Evolutionary conservation across 2,329 filamentous ascomycete genomes (phyloP), one percentile per base, ranked within the genome.

Genomic region (Botrytis sinoallii): DNA sequence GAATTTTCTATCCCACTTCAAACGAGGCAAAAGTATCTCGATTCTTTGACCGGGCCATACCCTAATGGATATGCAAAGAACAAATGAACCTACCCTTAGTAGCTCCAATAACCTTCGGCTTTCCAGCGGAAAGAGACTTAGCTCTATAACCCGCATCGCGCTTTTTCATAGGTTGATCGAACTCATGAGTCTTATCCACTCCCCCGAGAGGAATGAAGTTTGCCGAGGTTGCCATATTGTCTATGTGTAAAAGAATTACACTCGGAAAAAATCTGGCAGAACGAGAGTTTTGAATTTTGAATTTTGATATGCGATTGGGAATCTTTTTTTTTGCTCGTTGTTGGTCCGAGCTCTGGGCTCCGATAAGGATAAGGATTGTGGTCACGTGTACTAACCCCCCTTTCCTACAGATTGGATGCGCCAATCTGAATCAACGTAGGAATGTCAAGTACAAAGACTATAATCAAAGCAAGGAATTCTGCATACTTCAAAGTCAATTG

Each of bases 121-220:
- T 61, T 63, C 63, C 64, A 20, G 42, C 18, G 32, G 59, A 57
- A 38, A 63, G 59, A 22, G 65, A 67, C 38, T 60, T 46, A 32
- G 44, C 59, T 38, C 71, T 60, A 29, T 63, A 70, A n/a, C 71
- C 71, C 16, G 46, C 66, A 52, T 68, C 63, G 12, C 32, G 57
- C 40, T 57, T 65, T 35, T 60, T 63, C 52, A 73, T 60, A 12
- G 55, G 71, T 35, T 52, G 52, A 64, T 73, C 71, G 25, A 73
- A 73, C 25, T 69, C 59, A 20, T 59, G 57, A 7, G 22, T 70
- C 10, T 63, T 38, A 4, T 22, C 57, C 20, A 73, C 71, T 35
- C 66, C 66, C 9, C 71, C 71, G 1, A 76, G 65, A 9, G 74
- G 71, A 32, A 76, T 75, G 38, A 57, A 75, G 22, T 76, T 76